Base-by-base conservation (phyloP, 2,329 filamentous ascomycete species). In the Elsinoe batatas region DNA sequence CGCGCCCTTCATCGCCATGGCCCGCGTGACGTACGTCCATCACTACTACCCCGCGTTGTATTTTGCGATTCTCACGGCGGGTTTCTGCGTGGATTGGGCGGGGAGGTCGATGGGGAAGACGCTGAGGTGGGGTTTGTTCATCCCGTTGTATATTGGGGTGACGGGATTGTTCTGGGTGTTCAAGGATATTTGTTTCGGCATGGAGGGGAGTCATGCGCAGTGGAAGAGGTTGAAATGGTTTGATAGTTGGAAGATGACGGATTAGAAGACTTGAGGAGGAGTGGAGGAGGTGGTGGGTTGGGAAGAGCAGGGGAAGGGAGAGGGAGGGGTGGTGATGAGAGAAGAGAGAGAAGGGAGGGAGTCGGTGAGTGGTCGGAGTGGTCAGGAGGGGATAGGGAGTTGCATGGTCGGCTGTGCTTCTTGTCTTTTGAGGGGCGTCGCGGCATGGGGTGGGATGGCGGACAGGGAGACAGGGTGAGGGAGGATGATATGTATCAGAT, bases 31-130 rank as follows among this genome's bases (percentile, higher is more conserved):
- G 13, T 98, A 98, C 67, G 93, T 98, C 55, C 93, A 98, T 72
- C 93, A 98, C 76, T 98, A 98, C 78, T 98, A 97, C 72, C 93
- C 93, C 10, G 93, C 93, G 8, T 81, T 98, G 10, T 98, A 97
- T 77, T 98, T 97, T 70, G 91, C 93, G 64, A 95, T 98, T 61
- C 76, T 98, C 44, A 82, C 81, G 13, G 82, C 91, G 59, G 91
- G 91, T 54, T 98, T 98, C 79, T 80, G 90, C 62, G 74, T 87
- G 56, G 90, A 97, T 71, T 97, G 88, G 84, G 76, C 84, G 60
- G 81, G 89, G 46, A 79, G 84, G 61, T 83, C 80, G 64, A 75
- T 88, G 61, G 79, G 77, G 62, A 80, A 80, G 66, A 74, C 71
- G 40, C 65, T 88, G 30, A 83, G 88, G 70, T 82, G 80, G 70